Evolutionary conservation across 495 filamentous ascomycete species (phyloP), one percentile per base, ranked within the genome.

Genomic region (Trichoderma gamsii): DNA sequence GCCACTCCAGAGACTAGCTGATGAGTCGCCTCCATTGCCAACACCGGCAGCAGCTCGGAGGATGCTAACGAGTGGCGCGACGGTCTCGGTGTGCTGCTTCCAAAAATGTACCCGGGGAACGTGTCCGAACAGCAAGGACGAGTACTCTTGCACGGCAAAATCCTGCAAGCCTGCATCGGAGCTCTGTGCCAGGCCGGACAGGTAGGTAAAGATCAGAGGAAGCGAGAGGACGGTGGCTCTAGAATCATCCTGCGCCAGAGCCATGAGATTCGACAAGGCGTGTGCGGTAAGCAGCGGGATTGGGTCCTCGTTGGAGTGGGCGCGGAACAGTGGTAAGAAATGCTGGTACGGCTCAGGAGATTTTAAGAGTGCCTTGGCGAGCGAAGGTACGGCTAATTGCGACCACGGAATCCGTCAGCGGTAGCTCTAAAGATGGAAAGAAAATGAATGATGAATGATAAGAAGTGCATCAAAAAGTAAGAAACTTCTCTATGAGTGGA

Each of bases 121-220:
- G 66, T 81, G 85, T 32, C 86, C 92, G 63, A 92, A 87, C 23
- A 98, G 79, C n/a, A 98, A 81, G 4, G 90, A 85, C 41, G 96
- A 97, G 78, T 96, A 95, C 75, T 92, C 87, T 75, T 93, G 89
- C 12, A 98, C 92, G 6, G 92, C 94, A 76, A 97, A 97, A 73
- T 99, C 96, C 77, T 98, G 95, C 25, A 97, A 83, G 23, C 92
- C 92, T 67, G 90, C 90, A 70, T 83, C 80, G 64, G 91, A 83
- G 74, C 87, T 92, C 79, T 92, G 91, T 66, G 90, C 88, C 59
- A 92, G 81, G 49, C 85, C 85, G n/a, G 92, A 89, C 49, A 98
- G 86, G 78, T 97, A 97, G 73, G 81, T 86, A 79, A 93, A 93
- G 41, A 98, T 81, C 73, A 91, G 83, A n/a, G 93, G 89, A 51